Evolutionary conservation across 1,284 basidiomycete genomes (phyloP).

Genomic region (Melampsora larici-populina): DNA sequence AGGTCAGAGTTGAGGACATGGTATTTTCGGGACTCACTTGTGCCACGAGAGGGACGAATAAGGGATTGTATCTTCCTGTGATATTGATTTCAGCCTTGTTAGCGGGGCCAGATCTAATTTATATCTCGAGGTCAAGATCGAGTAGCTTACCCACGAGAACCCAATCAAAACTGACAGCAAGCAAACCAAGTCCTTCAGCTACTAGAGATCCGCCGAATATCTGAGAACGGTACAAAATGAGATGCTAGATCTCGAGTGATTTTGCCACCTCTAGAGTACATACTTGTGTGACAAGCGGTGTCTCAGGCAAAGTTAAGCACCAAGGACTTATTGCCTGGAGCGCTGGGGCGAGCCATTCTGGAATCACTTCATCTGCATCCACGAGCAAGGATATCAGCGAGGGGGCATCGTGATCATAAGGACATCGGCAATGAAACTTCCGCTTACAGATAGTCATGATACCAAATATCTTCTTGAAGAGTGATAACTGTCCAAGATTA

Average conservation of each 20-base stretch:
- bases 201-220: slow-evolving; percentile 35
- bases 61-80: slow-evolving; percentile 25
- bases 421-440: background rate
- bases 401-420: background rate
- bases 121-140: background rate
- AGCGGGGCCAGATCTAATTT: background rate
- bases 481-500: background rate
- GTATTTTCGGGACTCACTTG: slow-evolving; percentile 25
- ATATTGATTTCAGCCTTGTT: background rate
- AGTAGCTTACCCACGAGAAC: slow-evolving; percentile 19
- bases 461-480: slow-evolving; percentile 32
- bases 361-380: slow-evolving; percentile 14
- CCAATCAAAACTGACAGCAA: slow-evolving; percentile 32
- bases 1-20: background rate
- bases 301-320: slow-evolving; percentile 37
- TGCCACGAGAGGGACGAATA: slow-evolving; percentile 22
- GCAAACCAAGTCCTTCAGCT: slow-evolving; percentile 32
- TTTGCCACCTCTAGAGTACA: too few species aligned
- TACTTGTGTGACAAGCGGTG: slow-evolving; percentile 24
- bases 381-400: background rate
- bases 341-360: slow-evolving; percentile 26
- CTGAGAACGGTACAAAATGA: too few species aligned
- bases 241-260: too few species aligned
- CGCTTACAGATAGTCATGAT: slow-evolving; percentile 25
- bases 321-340: slow-evolving; percentile 43